phyloP scores from a whole-genome alignment of 2,329 filamentous ascomycete species.

The Botrytis hyacinthi region DNA sequence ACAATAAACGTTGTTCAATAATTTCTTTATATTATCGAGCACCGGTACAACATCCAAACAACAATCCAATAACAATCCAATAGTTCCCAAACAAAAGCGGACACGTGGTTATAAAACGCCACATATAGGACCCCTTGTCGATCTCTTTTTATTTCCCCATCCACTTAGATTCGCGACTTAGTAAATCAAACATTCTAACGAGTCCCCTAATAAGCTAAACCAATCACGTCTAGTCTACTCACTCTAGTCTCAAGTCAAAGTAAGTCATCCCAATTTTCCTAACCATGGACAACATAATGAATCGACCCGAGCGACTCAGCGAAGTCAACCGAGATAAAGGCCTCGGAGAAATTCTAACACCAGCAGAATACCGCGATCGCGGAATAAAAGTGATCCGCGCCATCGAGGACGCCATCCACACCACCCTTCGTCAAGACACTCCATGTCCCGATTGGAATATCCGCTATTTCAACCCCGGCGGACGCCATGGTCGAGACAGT shows the following conservation, averaged over 20 bases:
- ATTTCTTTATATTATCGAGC: neutral
- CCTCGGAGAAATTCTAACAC: neutral
- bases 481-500: neutral
- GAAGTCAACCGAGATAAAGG: neutral
- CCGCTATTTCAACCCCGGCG: neutral
- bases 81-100: neutral
- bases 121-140: neutral
- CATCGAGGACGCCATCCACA: neutral
- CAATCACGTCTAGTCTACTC: neutral
- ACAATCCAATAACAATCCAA: neutral
- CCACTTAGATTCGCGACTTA: neutral
- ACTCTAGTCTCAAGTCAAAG: neutral
- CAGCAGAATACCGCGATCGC: neutral
- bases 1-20: neutral
- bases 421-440: neutral
- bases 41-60: neutral
- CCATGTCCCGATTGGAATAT: neutral
- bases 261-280: neutral
- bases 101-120: neutral
- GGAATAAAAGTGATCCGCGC: neutral
- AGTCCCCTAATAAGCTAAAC: neutral
- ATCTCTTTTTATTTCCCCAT: neutral
- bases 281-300: neutral
- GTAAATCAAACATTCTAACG: neutral
- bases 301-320: neutral